Conservation (phyloP, 176 grass and related monocot genomes). For the Themeda triandra region DNA sequence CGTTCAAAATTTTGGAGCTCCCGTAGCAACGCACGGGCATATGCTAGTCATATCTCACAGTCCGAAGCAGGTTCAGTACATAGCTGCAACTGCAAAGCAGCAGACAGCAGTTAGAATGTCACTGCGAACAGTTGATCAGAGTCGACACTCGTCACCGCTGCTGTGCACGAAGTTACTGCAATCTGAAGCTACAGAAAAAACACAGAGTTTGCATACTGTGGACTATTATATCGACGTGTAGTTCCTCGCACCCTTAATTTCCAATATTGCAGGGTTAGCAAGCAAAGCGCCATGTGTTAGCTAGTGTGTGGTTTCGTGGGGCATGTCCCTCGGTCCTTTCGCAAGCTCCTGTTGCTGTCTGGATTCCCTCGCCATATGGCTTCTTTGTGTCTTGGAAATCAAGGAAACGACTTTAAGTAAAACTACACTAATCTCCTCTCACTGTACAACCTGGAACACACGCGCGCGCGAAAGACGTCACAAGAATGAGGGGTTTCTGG, state of each 20-base stretch:
- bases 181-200: not conserved
- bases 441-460: conserved; percentile 1
- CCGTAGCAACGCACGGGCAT: too few species aligned
- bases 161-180: not conserved
- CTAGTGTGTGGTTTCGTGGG: not conserved
- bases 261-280: conserved; percentile 30
- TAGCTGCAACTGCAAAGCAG: not conserved
- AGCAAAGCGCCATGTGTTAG: conserved; percentile 19
- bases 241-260: not conserved
- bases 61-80: not conserved
- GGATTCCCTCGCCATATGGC: not conserved
- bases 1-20: too few species aligned
- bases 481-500: conserved; percentile 21
- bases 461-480: not conserved
- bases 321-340: not conserved
- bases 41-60: not conserved
- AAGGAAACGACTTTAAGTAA: conserved; percentile 50
- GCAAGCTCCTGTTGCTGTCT: conserved; percentile 22
- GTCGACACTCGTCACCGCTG: too few species aligned
- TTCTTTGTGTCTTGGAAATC: conserved; percentile 41
- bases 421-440: conserved; percentile 23
- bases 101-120: conserved; percentile 11
- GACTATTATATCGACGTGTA: not conserved
- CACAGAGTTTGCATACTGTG: not conserved
- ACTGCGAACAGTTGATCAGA: too few species aligned